These are phyloP conservation scores for Andalucia godoyi DNA, from an alignment of 78 protist species.

Conservation along the genomic window DNA sequence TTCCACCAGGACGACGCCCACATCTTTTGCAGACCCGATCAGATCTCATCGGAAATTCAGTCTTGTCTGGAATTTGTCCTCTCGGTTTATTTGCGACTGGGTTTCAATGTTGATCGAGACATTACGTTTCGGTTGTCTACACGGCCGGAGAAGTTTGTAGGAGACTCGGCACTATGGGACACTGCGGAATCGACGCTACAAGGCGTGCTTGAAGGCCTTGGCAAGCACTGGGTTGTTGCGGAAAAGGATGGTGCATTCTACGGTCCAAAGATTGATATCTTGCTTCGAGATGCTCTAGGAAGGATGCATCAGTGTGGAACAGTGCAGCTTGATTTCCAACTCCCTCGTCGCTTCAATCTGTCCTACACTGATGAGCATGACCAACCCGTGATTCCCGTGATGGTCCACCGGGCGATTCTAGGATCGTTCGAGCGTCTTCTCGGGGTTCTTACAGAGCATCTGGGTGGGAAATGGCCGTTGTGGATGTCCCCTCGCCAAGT, in stretches of 20 bases:
- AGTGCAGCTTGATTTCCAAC: conserved; percentile 94
- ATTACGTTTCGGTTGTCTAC: too few species aligned
- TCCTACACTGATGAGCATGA: conserved; percentile 8
- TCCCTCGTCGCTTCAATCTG: conserved; percentile 82
- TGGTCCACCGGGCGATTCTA: conserved; percentile 97
- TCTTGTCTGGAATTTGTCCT: conserved; percentile 52
- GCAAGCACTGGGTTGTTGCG: conserved; percentile 77
- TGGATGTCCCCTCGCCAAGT: conserved; percentile 99
- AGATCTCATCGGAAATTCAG: conserved; percentile 52
- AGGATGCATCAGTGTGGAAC: conserved; percentile 94
- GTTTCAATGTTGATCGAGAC: conserved; percentile 47
- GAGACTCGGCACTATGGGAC: conserved; percentile 70
- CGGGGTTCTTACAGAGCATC: conserved; percentile 95
- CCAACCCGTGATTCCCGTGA: conserved; percentile 93
- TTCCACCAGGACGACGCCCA: conserved; percentile 99
- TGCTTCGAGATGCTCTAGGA: conserved; percentile 66
- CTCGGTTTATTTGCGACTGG: conserved; percentile 58
- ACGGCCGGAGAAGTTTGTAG: conserved; percentile 79
- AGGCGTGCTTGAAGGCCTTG: conserved; percentile 37
- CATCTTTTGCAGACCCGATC: conserved; percentile 81
- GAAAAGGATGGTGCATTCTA: conserved; percentile 97
- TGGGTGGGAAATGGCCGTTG: conserved; percentile 96
- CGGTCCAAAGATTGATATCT: conserved; percentile 97
- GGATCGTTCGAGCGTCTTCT: conserved; percentile 96
- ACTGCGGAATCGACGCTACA: conserved; percentile 63